Evolutionary conservation across 1,139 yeast species (phyloP).

Genomic region (Geotrichum citri-aurantii): DNA sequence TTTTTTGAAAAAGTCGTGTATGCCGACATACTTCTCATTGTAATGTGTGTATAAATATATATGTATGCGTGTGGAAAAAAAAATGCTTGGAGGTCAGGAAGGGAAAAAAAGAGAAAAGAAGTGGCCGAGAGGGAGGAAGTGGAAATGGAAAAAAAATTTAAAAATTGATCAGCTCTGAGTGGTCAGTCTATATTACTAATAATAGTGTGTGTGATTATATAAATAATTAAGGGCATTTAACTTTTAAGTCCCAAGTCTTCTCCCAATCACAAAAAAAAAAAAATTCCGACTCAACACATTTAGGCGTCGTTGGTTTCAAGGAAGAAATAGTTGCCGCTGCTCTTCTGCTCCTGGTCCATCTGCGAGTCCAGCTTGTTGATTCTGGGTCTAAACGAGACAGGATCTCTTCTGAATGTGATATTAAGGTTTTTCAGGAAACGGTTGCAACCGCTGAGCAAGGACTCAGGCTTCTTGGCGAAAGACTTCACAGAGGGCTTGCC

Average conservation of each 20-base stretch:
- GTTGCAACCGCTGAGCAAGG: slow-evolving; percentile 94
- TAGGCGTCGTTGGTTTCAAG: slow-evolving; percentile 54
- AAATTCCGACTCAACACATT: not conserved
- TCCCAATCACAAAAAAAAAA: slow-evolving; percentile 1
- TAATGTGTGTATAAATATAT: not conserved
- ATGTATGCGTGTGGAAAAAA: not conserved
- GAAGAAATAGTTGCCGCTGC: slow-evolving; percentile 89
- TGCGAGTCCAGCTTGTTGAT: slow-evolving; percentile 95
- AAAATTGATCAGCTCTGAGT: slow-evolving; percentile 5
- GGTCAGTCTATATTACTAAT: not conserved
- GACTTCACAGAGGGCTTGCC: slow-evolving; percentile 87
- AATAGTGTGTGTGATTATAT: not conserved
- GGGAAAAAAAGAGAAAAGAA: not conserved
- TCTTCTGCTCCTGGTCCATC: slow-evolving; percentile 97
- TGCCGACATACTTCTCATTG: slow-evolving; percentile 7
- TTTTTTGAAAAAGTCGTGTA: not conserved
- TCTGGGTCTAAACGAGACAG: slow-evolving; percentile 96
- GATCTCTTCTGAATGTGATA: slow-evolving; percentile 98
- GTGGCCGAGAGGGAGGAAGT: not conserved
- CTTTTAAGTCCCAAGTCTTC: not conserved
- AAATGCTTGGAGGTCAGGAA: not conserved
- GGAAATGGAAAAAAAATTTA: not conserved
- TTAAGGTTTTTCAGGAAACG: slow-evolving; percentile 92
- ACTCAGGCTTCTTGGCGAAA: slow-evolving; percentile 80
- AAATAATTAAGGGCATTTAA: not conserved